Evolutionary conservation across 495 filamentous ascomycete species (phyloP).

Genomic region (Staphylotrichum tortipilum): DNA sequence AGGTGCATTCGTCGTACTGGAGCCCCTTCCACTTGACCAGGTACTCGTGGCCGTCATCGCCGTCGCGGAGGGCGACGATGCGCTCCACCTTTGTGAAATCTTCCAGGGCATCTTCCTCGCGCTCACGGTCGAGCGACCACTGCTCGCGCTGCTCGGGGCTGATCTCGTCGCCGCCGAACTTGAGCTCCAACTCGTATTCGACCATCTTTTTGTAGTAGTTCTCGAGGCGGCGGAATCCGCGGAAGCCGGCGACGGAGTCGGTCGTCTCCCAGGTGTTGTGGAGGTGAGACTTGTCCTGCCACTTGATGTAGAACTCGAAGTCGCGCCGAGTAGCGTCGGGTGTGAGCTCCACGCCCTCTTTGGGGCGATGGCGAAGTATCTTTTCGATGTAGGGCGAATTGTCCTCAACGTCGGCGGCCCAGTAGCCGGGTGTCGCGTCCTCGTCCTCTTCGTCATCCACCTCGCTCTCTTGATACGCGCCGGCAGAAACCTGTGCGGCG

Average conservation of each 20-base stretch:
- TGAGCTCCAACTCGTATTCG: slow-evolving; percentile 60
- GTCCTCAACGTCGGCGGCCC: slow-evolving; percentile 56
- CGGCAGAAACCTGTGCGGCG: slow-evolving; percentile 75
- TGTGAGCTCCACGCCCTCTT: slow-evolving; percentile 54
- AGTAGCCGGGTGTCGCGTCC: slow-evolving; percentile 53
- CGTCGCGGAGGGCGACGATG: slow-evolving; percentile 71
- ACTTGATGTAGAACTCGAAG: slow-evolving; percentile 95
- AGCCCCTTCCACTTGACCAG: slow-evolving; percentile 89
- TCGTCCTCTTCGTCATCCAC: slow-evolving; percentile 60
- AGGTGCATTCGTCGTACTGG: slow-evolving; percentile 86
- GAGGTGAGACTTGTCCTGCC: slow-evolving; percentile 89
- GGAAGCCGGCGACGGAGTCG: slow-evolving; percentile 49
- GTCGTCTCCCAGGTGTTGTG: slow-evolving; percentile 91
- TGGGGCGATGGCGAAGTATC: slow-evolving; percentile 75
- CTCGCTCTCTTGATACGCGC: slow-evolving; percentile 80
- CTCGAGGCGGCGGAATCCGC: slow-evolving; percentile 77
- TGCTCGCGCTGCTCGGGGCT: slow-evolving; percentile 83
- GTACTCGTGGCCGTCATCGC: slow-evolving; percentile 72
- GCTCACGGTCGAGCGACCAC: slow-evolving; percentile 80
- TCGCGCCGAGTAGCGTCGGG: slow-evolving; percentile 60
- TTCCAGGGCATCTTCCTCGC: slow-evolving; percentile 69
- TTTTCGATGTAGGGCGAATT: slow-evolving; percentile 76
- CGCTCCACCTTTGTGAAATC: slow-evolving; percentile 88
- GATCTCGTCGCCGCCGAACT: slow-evolving; percentile 57
- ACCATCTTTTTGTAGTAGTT: slow-evolving; percentile 86